Base-by-base conservation (phyloP, 139 green algal species). In the Chlorella sp. region DNA sequence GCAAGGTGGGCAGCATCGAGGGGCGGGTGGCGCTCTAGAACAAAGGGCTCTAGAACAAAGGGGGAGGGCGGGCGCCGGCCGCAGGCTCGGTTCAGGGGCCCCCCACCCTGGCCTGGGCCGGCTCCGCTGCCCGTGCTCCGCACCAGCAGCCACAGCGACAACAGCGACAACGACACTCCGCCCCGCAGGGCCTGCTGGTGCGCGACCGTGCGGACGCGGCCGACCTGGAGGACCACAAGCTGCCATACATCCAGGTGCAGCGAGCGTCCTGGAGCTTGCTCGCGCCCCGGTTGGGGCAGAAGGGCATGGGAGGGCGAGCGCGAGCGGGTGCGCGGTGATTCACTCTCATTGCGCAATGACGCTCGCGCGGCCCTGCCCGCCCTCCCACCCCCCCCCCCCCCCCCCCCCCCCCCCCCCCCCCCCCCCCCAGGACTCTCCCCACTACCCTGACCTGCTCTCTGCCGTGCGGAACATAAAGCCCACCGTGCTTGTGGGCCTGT, bases 391-490 rank as follows among this genome's bases (percentile, higher is more conserved):
- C n/a, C n/a, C n/a, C n/a, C n/a, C n/a, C n/a, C n/a, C n/a, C n/a
- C n/a, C n/a, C n/a, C n/a, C n/a, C n/a, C n/a, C n/a, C n/a, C n/a
- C n/a, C n/a, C n/a, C n/a, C n/a, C n/a, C n/a, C n/a, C n/a, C n/a
- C 12, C 12, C n/a, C 33, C 67, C 6, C n/a, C 58, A 75, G 50
- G 74, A 86, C 33, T 71, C 67, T 8, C 67, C 77, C 1, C 40
- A 46, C 29, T 84, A 69, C 64, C 53, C 65, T 12, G 84, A 90
- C 82, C 82, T 97, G 33, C 35, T 85, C 11, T 69, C 79, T 0
- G 85, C 92, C 2, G 90, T 97, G 11, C 72, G 87, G 43, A 58
- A 80, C 27, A 59, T 97, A n/a, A 86, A 92, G 73, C 93, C 93
- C 14, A 93, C 88, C 0, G 89, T 95, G 35, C 82, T 97, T 23